Percentiles rank a stretch among this genome's conserved stretches.
These are phyloP conservation scores for Colletotrichum sp. DNA, from an alignment of 2,329 filamentous ascomycete genomes.

Conservation along the genomic window DNA sequence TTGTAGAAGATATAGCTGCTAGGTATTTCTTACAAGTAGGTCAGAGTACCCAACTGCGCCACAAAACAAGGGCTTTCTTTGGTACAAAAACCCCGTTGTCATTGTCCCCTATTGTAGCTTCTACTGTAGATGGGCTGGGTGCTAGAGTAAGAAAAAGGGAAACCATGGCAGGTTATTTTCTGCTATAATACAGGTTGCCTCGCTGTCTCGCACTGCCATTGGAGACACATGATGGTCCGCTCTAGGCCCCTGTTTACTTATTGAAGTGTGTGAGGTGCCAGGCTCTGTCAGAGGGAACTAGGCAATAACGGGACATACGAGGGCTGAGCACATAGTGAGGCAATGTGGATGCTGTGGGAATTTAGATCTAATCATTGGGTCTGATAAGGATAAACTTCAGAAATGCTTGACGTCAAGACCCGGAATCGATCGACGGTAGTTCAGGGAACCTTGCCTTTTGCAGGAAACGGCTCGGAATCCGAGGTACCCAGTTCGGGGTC, in stretches of 20 bases:
- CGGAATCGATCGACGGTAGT: background rate
- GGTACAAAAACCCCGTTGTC: background rate
- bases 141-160: background rate
- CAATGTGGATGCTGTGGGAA: background rate
- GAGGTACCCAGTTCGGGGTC: background rate
- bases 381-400: background rate
- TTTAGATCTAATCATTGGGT: background rate
- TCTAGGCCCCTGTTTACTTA: background rate
- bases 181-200: background rate
- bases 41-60: background rate
- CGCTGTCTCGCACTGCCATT: background rate
- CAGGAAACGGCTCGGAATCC: background rate
- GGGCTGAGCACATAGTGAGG: background rate
- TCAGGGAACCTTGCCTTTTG: background rate
- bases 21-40: background rate
- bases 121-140: background rate
- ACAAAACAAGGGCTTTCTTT: background rate
- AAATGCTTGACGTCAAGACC: conserved; percentile 9
- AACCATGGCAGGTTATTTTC: accelerated
- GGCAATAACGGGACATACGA: background rate
- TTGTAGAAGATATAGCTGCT: background rate
- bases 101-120: background rate
- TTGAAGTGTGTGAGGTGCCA: background rate
- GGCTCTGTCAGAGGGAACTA: background rate
- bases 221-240: background rate